Evolutionary conservation across 345 rosid species (phyloP).

Genomic region (Sonneratia alba): DNA sequence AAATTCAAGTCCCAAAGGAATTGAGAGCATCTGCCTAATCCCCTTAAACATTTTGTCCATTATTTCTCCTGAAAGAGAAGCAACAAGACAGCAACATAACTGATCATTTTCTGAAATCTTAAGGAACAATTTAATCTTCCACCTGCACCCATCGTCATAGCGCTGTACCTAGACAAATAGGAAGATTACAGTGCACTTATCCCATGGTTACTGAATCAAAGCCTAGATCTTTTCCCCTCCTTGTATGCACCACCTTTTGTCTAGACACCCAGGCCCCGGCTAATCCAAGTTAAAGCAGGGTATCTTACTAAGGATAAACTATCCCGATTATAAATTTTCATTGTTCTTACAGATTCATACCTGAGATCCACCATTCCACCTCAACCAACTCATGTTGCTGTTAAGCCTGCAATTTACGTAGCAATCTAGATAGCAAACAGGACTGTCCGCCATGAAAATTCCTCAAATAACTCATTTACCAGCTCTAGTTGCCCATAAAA

Average conservation of each 20-base stretch:
- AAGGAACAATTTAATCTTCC: neutral
- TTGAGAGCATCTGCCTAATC: neutral
- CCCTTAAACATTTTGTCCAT: neutral
- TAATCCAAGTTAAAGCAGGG: too few relatives aligned
- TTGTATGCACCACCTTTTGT: too few relatives aligned
- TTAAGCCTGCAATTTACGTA: neutral
- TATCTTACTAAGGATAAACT: too few relatives aligned
- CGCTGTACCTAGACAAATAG: neutral
- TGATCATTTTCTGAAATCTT: neutral
- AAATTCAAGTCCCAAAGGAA: constrained; percentile 5
- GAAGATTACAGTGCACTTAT: neutral
- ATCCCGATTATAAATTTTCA: too few relatives aligned
- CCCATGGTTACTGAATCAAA: neutral
- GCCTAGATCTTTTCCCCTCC: too few relatives aligned
- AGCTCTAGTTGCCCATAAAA: neutral
- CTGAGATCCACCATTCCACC: too few relatives aligned
- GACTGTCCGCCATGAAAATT: neutral
- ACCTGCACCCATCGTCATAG: neutral
- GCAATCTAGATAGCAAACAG: neutral
- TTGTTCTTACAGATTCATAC: too few relatives aligned
- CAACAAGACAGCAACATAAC: neutral
- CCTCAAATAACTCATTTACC: neutral
- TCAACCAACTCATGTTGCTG: neutral
- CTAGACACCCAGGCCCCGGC: too few relatives aligned
- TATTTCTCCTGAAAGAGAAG: neutral